phyloP scores from a whole-genome alignment of 2,329 filamentous ascomycete species.

The Tolypocladium ovalisporum region DNA sequence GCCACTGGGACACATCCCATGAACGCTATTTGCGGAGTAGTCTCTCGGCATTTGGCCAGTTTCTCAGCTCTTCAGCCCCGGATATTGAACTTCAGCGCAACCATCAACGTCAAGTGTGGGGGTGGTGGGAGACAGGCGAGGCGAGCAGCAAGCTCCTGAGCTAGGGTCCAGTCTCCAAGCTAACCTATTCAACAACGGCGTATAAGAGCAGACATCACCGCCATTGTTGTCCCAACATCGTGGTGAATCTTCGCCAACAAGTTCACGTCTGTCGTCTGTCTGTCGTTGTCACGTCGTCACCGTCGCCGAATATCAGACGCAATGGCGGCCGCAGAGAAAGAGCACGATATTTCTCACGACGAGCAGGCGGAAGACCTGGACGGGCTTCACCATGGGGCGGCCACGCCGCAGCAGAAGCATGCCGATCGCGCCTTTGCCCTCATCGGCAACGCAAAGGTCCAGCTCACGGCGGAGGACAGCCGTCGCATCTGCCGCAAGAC shows the following conservation, averaged over 20 bases:
- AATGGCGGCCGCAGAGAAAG: slow-evolving; percentile 2
- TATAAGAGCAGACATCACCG: not conserved
- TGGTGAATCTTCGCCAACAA: not conserved
- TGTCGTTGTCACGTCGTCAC: not conserved
- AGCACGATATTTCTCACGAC: slow-evolving; percentile 5
- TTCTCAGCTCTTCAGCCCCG: not conserved
- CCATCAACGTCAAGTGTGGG: not conserved
- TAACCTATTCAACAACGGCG: not conserved
- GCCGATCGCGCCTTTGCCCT: slow-evolving; percentile 1
- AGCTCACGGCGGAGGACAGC: slow-evolving; percentile 10
- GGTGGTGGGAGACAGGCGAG: not conserved
- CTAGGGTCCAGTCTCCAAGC: not conserved
- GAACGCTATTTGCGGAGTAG: not conserved
- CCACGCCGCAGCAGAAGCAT: not conserved
- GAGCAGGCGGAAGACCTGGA: slow-evolving; percentile 1
- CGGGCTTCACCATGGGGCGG: not conserved
- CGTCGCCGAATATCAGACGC: not conserved
- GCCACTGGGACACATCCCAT: not conserved
- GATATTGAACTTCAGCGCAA: not conserved
- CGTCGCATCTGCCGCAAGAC: slow-evolving; percentile 47
- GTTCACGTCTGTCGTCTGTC: not conserved
- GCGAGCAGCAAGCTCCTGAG: not conserved
- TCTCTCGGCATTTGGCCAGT: not conserved
- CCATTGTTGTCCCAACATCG: not conserved
- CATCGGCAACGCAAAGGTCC: slow-evolving; percentile 1